Base-by-base conservation (phyloP, 805 yeast genomes). In the Alloascoidea hylecoeti region DNA sequence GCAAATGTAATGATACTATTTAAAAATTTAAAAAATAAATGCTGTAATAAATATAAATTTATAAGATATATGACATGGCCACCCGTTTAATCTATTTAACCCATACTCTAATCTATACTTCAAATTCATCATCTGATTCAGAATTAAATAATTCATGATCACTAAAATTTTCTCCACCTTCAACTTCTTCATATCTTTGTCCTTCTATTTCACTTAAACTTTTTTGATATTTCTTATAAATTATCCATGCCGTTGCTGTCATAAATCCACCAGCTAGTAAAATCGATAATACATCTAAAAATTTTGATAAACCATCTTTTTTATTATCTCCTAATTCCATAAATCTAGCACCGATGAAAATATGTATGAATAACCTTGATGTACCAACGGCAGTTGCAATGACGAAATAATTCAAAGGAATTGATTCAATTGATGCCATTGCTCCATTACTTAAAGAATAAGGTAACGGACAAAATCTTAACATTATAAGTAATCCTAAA, bases 381-480 rank as follows among this genome's bases (percentile, higher is more conserved):
- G 94, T 73, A 2, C 94, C 75, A 23, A 84, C 53, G 0, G 74
- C 45, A 16, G 86, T 78, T 1, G 96, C 95, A 19, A 77, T 50
- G 2, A 76, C 60, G 53, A 80, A 89, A 17, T 75, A 73, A 33
- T 56, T 43, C 2, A 76, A 58, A 0, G 78, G 63, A 9, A 89
- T 66, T 14, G 83, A 80, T 0, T 94, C 95, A 12, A 89, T 71
- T 2, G 94, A 78, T 5, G 95, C 92, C 46, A 92, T 64, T 0
- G 95, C 96, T 3, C 96, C 96, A 50, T 89, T 89, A 0, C 92
- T 78, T 19, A 89, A 61, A 2, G 96, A 85, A 53, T 86, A 92
- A 0, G 97, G 97, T 49, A 89, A 68, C 0, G 98, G 98, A 47
- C 96, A 85, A 41, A 89, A 56, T 39, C 96, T 64, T 18, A 89